A percentile compares a stretch with the other conserved stretches of the same genome.
Conservation (phyloP, 257 asterid species). For the Penstemon davidsonii region DNA sequence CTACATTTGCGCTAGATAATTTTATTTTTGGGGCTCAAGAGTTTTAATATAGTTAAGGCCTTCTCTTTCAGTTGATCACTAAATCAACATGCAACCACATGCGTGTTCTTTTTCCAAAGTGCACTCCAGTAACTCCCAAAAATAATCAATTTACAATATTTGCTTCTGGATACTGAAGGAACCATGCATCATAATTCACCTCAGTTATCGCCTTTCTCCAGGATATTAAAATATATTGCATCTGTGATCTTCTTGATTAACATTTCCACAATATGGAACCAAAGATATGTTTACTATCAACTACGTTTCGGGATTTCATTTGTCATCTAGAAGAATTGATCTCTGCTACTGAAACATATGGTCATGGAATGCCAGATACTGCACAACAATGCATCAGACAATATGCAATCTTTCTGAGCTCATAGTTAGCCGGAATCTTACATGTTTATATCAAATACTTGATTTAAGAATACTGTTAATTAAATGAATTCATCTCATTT, state of each 20-base stretch:
- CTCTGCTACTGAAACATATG: background rate
- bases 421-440: background rate
- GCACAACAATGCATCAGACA: background rate
- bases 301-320: slow-evolving; percentile 2
- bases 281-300: background rate
- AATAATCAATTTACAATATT: no score
- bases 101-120: no score
- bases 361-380: background rate
- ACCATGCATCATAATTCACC: background rate
- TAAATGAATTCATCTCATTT: slow-evolving; percentile 24
- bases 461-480: slow-evolving; percentile 1
- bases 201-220: background rate
- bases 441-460: background rate
- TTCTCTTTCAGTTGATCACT: no score
- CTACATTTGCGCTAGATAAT: background rate
- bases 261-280: background rate
- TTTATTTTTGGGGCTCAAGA: no score
- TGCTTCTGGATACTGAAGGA: no score
- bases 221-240: slow-evolving; percentile 7
- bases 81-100: no score
- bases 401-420: slow-evolving; percentile 1
- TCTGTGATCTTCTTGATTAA: background rate
- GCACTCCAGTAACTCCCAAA: no score
- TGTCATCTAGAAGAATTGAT: background rate
- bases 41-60: no score